Conservation (phyloP, 2,329 filamentous ascomycete species). For the Stylonectria norvegica region DNA sequence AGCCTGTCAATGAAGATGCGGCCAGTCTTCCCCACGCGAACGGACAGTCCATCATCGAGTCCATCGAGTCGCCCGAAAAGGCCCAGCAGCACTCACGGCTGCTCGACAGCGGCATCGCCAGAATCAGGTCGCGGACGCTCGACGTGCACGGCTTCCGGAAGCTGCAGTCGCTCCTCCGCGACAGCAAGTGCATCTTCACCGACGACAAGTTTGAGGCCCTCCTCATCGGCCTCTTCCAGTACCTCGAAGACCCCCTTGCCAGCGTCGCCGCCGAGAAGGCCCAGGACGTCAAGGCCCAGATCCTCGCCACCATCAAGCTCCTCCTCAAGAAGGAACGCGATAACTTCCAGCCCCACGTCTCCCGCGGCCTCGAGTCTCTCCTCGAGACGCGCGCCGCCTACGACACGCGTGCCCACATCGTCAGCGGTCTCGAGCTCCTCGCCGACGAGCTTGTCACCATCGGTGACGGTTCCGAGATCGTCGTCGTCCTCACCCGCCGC, state of each 20-base stretch:
- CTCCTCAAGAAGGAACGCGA: constrained; percentile 66
- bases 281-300: constrained; percentile 70
- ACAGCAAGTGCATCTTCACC: constrained; percentile 59
- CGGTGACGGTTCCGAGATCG: constrained; percentile 60
- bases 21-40: constrained; percentile 29
- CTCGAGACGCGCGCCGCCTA: constrained; percentile 63
- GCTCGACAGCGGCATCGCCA: constrained; percentile 70
- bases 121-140: constrained; percentile 67
- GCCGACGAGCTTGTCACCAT: constrained; percentile 68
- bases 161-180: constrained; percentile 69
- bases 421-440: constrained; percentile 69
- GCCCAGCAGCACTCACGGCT: constrained; percentile 57
- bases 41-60: constrained; percentile 20
- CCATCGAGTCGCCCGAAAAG: constrained; percentile 43
- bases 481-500: constrained; percentile 49
- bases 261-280: constrained; percentile 60
- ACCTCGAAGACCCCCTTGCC: constrained; percentile 60
- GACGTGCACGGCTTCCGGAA: constrained; percentile 80
- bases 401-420: constrained; percentile 67
- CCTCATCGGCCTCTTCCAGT: constrained; percentile 65
- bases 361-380: constrained; percentile 64
- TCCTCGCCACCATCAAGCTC: constrained; percentile 69
- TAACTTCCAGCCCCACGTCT: constrained; percentile 64
- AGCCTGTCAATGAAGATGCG: constrained; percentile 56
- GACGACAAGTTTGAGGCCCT: constrained; percentile 68